Evolutionary conservation across 495 filamentous ascomycete genomes (phyloP), one percentile per base, ranked within the genome.

Genomic region (Massariosphaeria phaeospora): DNA sequence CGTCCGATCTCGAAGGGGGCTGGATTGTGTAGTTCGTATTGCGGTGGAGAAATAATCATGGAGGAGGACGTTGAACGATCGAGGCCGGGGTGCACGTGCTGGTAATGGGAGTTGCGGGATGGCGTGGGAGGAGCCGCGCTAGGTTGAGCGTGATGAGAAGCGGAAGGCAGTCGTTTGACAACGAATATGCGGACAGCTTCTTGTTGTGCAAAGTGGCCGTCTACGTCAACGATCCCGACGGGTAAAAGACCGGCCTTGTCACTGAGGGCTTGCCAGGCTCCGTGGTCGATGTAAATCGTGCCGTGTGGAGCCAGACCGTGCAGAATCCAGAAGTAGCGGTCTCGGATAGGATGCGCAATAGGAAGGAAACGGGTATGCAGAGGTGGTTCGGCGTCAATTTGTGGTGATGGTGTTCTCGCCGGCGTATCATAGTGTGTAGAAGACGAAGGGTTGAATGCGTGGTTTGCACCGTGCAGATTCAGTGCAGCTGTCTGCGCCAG

Each of bases 261-360:
- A 15, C 69, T 64, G 0, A 98, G 77, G 2, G 94, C 93, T 24
- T 76, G 72, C 66, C 89, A 82, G 1, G 93, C 91, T 33, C 93
- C 93, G 10, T 80, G 73, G 69, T 98, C 93, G 66, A 98, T 96
- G 66, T 85, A 96, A 6, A 98, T 60, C 12, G 84, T 96, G 1
- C 93, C 93, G 59, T 93, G 89, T 2, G 94, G 87, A 3, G 84
- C 83, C n/a, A 97, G 80, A 23, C 93, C 93, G 65, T 98, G 86
- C 0, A 97, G 82, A 42, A 98, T 81, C 93, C 94, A 97, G 76
- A 98, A 96, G 61, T 89, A 88, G 40, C 90, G 84, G 61, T 95
- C 93, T 34, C 89, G 83, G 23, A 98, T 89, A 0, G 91, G 89
- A 21, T 86, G 80, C 0, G 80, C 76, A n/a, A 87, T 88, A 3